Conservation (phyloP, 1,284 basidiomycete genomes). For the Stygiomarasmius scandens region DNA sequence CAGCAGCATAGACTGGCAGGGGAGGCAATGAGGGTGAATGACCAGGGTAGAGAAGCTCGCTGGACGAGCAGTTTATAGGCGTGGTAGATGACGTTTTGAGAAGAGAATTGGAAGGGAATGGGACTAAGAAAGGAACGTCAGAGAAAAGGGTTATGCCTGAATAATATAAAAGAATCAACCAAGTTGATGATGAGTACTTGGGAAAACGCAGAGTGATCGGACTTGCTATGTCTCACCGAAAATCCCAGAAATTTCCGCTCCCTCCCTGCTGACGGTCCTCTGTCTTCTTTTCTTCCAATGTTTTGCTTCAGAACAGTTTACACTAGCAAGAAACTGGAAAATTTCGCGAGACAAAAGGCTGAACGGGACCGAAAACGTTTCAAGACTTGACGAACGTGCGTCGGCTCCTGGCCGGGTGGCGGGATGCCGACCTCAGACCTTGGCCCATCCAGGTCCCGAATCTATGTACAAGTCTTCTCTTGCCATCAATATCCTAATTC, state of each 20-base stretch:
- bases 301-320: background rate
- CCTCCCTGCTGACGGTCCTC: too few species aligned
- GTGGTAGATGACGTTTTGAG: slow-evolving; percentile 22
- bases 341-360: background rate
- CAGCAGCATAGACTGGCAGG: slow-evolving; percentile 29
- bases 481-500: too few species aligned
- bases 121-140: background rate
- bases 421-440: background rate
- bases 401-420: background rate
- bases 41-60: slow-evolving; percentile 17
- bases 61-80: slow-evolving; percentile 21
- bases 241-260: background rate
- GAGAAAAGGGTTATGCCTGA: background rate
- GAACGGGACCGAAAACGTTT: background rate
- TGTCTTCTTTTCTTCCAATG: background rate
- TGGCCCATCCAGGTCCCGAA: too few species aligned
- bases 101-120: background rate
- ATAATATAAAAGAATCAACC: background rate
- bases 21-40: slow-evolving; percentile 21
- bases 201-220: background rate
- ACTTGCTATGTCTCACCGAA: background rate
- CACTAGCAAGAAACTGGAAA: background rate
- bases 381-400: background rate
- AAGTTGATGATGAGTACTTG: background rate
- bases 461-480: background rate